Base-by-base conservation (phyloP, 345 rosid species). In the Lumnitzera racemosa region DNA sequence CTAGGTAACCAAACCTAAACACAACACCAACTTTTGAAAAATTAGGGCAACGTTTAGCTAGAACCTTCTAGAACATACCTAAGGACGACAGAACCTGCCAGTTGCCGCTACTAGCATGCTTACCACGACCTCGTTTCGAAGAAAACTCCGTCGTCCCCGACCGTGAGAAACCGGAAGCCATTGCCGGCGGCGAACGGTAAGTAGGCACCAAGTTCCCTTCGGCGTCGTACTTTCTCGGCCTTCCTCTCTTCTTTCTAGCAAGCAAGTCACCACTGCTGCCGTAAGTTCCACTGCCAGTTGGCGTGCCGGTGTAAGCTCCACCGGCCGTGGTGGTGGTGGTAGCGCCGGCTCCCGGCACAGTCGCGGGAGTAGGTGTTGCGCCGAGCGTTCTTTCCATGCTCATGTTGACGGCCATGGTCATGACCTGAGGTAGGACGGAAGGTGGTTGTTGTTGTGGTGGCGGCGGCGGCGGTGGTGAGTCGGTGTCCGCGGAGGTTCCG, bases 11-110 rank as follows among this genome's bases (percentile, higher is more conserved):
- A 23, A 12, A 48, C 16, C 17, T 15, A 5, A 48, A 17, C 13
- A 1, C 56, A 36, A 36, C 43, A 36, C 43, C 43, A 36, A 36
- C 43, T 36, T 36, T 36, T 5, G 43, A 36, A 7, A 36, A 36
- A 36, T 36, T 57, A 60, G 64, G 53, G 52, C 16, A 15, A 63
- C 61, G 57, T 74, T 77, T 73, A 76, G 62, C 49, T 23, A 63
- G 55, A 70, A 64, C 68, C 70, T 73, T 64, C 47, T 43, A 62
- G 53, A 68, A 63, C 57, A 55, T 65, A 84, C 95, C 90, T 64
- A 81, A 27, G 59, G 87, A 81, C 71, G 90, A 73, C 62, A 80
- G 77, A 52, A 84, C 80, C 75, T 76, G 87, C 85, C 76, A 79
- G 63, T 77, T 84, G 20, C 83, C 70, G 41, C 88, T 83, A 31